These are phyloP conservation scores for Sungouiozyma intestinalis DNA, from an alignment of 805 yeast species.

Conservation along the genomic window DNA sequence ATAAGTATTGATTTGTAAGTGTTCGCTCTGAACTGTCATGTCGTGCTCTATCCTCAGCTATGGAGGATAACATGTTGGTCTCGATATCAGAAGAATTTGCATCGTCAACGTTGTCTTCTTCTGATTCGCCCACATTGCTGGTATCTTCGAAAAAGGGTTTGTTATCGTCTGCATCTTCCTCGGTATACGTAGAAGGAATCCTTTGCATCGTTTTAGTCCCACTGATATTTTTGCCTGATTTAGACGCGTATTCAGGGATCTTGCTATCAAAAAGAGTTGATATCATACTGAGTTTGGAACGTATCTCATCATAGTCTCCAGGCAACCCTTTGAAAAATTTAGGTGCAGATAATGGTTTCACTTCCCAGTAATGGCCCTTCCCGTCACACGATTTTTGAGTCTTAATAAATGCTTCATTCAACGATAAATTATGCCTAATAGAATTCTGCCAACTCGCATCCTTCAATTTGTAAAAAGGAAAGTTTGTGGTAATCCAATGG, in stretches of 20 bases:
- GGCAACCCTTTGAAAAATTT: slow-evolving; percentile 53
- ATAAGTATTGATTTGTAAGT: background rate
- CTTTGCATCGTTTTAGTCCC: background rate
- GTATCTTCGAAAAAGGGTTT: background rate
- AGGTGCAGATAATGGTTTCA: slow-evolving; percentile 71
- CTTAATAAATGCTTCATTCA: slow-evolving; percentile 87
- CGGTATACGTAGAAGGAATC: background rate
- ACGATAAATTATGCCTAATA: slow-evolving; percentile 83
- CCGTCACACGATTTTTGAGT: slow-evolving; percentile 84
- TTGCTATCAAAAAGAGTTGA: background rate
- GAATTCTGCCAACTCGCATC: slow-evolving; percentile 98
- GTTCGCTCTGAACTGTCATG: background rate
- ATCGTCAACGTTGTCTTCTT: background rate
- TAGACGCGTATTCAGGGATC: background rate
- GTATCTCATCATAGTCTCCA: slow-evolving; percentile 17
- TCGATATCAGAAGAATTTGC: background rate
- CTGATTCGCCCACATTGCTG: background rate
- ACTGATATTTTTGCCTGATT: no score
- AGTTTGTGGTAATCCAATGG: slow-evolving; percentile 82
- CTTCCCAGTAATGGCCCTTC: slow-evolving; percentile 84
- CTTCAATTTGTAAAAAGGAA: slow-evolving; percentile 68
- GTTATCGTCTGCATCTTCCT: background rate
- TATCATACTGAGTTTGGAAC: slow-evolving; percentile 9
- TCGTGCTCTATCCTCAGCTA: background rate
- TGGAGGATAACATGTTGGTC: background rate